Evolutionary conservation across 495 filamentous ascomycete species (phyloP), one percentile per base, ranked within the genome.

Genomic region (Parathielavia appendiculata): DNA sequence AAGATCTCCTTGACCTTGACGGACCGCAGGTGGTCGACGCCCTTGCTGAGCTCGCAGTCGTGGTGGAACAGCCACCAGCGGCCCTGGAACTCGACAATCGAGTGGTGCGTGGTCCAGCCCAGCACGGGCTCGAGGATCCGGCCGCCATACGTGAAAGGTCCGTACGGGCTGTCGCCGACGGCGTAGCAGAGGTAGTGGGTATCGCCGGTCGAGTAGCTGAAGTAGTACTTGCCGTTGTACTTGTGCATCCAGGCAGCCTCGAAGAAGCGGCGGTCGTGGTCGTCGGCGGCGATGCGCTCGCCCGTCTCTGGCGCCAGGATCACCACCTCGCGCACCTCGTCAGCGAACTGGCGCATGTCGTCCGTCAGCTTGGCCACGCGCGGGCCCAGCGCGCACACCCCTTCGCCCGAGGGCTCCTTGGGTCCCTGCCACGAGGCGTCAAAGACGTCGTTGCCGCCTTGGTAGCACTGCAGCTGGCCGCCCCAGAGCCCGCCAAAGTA

Each of bases 51-150:
- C 66, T 81, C 78, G 62, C 82, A 81, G 73, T 90, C 87, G 66
- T 89, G 86, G 70, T 89, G 83, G 65, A 89, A 89, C 54, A 90
- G 62, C 68, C 77, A 89, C 87, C 86, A 89, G 53, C 76, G 76
- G 5, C 78, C 85, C 71, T 80, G 62, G 63, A 84, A 87, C 76
- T 89, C 85, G 30, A 81, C 84, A 63, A 90, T 85, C n/a, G 82
- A 86, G 71, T 89, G 86, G 73, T 89, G 86, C 55, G 87, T 90
- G 46, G 87, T 90, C 87, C 87, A 90, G 6, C 87, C 86, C 4
- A 86, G 63, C 58, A 89, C 87, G 2, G 86, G 87, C 75, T 90
- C 86, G 51, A 90, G 68, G 58, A 90, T 86, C 39, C 82, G 70
- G 2, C 86, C 86, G 8, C 75, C 78, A 56, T 88, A 90, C 16